Evolutionary conservation across 163 green algal genomes (phyloP).

Genomic region (Scenedesmus sp.): DNA sequence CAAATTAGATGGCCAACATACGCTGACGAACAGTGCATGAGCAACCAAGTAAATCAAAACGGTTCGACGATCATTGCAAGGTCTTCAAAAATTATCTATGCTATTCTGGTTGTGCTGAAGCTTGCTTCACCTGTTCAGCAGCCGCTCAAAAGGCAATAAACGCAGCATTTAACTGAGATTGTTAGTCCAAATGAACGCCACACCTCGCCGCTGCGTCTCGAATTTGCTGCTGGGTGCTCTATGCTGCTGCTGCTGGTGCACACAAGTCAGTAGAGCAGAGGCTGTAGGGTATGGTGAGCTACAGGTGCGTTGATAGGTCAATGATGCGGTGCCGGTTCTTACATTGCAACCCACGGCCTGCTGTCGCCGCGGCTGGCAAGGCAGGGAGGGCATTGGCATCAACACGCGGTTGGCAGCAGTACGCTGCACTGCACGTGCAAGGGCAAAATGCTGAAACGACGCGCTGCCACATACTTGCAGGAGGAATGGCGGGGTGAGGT

Average conservation of each 20-base stretch:
- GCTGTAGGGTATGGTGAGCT: conserved; percentile 2
- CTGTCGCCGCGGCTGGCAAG: not conserved
- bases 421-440: not conserved
- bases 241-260: not conserved
- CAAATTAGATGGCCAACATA: not conserved
- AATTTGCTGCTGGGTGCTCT: not conserved
- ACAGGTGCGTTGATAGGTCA: not conserved
- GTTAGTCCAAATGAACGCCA: not conserved
- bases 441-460: not conserved
- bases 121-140: too few relatives aligned
- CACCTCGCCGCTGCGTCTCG: not conserved
- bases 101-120: too few relatives aligned
- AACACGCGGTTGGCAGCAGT: not conserved
- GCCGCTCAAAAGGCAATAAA: too few relatives aligned
- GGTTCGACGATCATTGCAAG: too few relatives aligned
- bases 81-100: too few relatives aligned
- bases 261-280: conserved; percentile 12
- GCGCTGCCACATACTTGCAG: conserved; percentile 61
- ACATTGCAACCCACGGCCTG: not conserved
- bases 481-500: conserved; percentile 76
- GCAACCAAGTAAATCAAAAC: too few relatives aligned
- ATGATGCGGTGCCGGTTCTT: not conserved
- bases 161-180: not conserved
- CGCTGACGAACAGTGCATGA: not conserved
- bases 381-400: not conserved